These are phyloP conservation scores for Knoxia roxburghii DNA, from an alignment of 257 asterid species.

Conservation along the genomic window DNA sequence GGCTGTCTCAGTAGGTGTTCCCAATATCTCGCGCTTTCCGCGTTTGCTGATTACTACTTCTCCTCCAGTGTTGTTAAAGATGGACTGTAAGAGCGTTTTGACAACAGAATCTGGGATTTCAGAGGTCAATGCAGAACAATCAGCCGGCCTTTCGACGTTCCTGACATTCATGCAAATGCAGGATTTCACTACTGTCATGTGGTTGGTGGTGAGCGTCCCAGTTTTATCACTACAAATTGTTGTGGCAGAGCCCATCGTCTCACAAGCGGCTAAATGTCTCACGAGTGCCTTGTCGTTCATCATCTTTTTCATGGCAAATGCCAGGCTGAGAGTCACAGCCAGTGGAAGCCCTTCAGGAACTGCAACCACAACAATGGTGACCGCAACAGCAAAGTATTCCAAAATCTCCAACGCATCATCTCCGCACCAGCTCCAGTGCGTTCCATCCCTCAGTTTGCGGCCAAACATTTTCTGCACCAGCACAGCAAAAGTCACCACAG, in stretches of 20 bases:
- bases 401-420: slow-evolving; percentile 70
- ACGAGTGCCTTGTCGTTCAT: slow-evolving; percentile 96
- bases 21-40: slow-evolving; percentile 61
- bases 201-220: slow-evolving; percentile 82
- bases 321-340: slow-evolving; percentile 87
- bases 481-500: slow-evolving; percentile 74
- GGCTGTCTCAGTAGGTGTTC: slow-evolving; percentile 92
- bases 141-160: slow-evolving; percentile 31
- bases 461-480: slow-evolving; percentile 59
- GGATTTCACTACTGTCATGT: slow-evolving; percentile 79
- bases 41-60: slow-evolving; percentile 64
- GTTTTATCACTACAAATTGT: slow-evolving; percentile 91
- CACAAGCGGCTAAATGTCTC: slow-evolving; percentile 88
- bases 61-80: slow-evolving; percentile 80
- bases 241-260: slow-evolving; percentile 95
- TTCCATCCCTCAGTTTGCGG: slow-evolving; percentile 45
- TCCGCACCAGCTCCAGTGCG: slow-evolving; percentile 51
- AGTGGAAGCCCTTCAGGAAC: slow-evolving; percentile 92
- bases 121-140: slow-evolving; percentile 30
- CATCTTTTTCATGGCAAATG: slow-evolving; percentile 94
- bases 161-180: slow-evolving; percentile 61
- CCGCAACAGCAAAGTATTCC: slow-evolving; percentile 83
- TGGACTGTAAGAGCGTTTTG: slow-evolving; percentile 53
- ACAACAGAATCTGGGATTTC: slow-evolving; percentile 43
- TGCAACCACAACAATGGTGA: slow-evolving; percentile 89